These are phyloP conservation scores for Boletus reticuloceps DNA, from an alignment of 768 basidiomycete genomes.

Conservation along the genomic window DNA sequence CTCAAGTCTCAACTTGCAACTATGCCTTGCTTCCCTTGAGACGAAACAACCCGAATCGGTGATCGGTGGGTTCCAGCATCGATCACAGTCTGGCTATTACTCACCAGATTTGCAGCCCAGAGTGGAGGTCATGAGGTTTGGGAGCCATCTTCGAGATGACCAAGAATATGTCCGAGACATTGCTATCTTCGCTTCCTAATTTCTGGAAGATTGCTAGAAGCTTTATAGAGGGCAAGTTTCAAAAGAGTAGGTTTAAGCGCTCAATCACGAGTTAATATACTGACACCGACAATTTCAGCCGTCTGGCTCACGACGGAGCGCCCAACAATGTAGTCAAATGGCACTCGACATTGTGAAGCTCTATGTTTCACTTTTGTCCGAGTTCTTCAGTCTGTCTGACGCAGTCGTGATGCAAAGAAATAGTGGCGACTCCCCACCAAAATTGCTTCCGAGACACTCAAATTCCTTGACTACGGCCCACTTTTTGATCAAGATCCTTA, in stretches of 20 bases:
- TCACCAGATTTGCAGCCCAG: slow-evolving; percentile 46
- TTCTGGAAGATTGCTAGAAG: slow-evolving; percentile 93
- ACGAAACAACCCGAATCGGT: slow-evolving; percentile 58
- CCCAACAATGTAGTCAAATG: slow-evolving; percentile 83
- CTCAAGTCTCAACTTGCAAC: slow-evolving; percentile 58
- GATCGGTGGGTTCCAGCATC: slow-evolving; percentile 45
- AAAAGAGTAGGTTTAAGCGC: slow-evolving; percentile 60
- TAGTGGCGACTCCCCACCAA: slow-evolving; percentile 40
- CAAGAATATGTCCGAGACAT: slow-evolving; percentile 82
- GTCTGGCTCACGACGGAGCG: slow-evolving; percentile 66
- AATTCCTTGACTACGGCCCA: slow-evolving; percentile 82
- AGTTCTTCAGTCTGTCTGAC: slow-evolving; percentile 84
- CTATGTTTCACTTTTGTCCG: slow-evolving; percentile 80
- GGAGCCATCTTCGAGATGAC: slow-evolving; percentile 75
- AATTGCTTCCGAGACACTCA: slow-evolving; percentile 67
- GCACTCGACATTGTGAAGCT: slow-evolving; percentile 82
- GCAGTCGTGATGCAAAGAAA: slow-evolving; percentile 59
- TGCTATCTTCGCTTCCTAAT: slow-evolving; percentile 81
- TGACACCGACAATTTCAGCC: slow-evolving; percentile 19
- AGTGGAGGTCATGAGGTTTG: slow-evolving; percentile 75
- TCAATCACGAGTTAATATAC: background rate
- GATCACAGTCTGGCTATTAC: background rate
- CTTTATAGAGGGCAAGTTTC: slow-evolving; percentile 92
- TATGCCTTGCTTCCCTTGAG: slow-evolving; percentile 59
- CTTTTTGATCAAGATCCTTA: slow-evolving; percentile 75